Base-by-base conservation (phyloP, 176 grass and related monocot species). In the Tillandsia fasciculata region DNA sequence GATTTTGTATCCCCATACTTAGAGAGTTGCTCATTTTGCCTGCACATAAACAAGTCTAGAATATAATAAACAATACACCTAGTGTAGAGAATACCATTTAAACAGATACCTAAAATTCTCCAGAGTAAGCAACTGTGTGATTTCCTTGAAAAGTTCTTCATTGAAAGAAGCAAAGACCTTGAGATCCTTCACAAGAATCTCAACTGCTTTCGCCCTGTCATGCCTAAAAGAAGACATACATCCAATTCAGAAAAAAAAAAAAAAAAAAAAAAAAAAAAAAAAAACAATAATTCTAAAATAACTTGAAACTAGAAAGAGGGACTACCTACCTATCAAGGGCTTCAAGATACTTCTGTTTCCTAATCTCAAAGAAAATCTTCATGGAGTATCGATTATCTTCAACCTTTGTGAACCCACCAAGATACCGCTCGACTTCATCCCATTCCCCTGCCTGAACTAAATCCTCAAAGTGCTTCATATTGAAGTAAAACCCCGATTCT, bases 321-420 rank as follows among this genome's bases (percentile, higher is more conserved):
- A 76, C 64, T 26, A 58, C 74, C 56, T 56, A 89, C 95, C 95
- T 93, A 71, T 99, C 95, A 64, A 99, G 95, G 52, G 95, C 95
- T 78, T 99, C 95, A 18, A 99, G 95, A 58, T 99, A 99, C 73
- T 99, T 99, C 74, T 99, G 95, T 80, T 99, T 99, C 64, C 95
- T 83, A 79, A 99, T 99, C 87, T 99, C 95, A 14, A 99, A 99
- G 69, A 99, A 99, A 54, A 99, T 99, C 78, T 99, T 99, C 95
- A 99, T 99, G 80, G 95, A 99, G 83, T 99, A 99, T 73, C 95
- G 84, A 77, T 99, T 99, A 71, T 99, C 95, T 69, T 99, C 95
- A 49, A 99, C 95, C 82, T 99, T 99, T 27, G 95, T 99, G 82
- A 99, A 99, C 29, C 95, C 95, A 56, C 95, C 88, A 66, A 99